phyloP scores from a whole-genome alignment of 2,329 filamentous ascomycete genomes.

The Xylaria sp. region DNA sequence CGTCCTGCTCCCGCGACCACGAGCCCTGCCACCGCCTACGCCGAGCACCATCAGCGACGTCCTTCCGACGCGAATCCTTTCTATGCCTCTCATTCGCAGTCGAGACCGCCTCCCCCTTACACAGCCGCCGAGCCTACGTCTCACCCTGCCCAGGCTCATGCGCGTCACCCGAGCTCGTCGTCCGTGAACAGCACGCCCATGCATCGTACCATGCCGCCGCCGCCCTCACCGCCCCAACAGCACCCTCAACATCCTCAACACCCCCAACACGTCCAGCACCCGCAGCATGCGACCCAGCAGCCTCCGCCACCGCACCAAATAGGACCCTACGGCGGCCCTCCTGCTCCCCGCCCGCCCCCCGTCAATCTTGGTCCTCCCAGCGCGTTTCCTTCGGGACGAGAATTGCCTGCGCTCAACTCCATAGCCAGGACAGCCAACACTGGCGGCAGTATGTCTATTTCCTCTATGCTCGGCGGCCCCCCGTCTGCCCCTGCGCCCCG shows the following conservation, averaged over 20 bases:
- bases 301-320: slow-evolving; percentile 47
- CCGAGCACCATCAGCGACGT: slow-evolving; percentile 47
- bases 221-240: slow-evolving; percentile 45
- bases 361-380: slow-evolving; percentile 48
- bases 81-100: slow-evolving; percentile 49
- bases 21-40: slow-evolving; percentile 43
- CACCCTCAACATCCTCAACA: slow-evolving; percentile 44
- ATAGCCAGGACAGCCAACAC: slow-evolving; percentile 58
- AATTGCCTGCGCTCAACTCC: slow-evolving; percentile 53
- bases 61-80: slow-evolving; percentile 48
- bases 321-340: slow-evolving; percentile 47
- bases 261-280: slow-evolving; percentile 44
- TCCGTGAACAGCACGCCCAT: slow-evolving; percentile 46
- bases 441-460: slow-evolving; percentile 70
- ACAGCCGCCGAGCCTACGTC: slow-evolving; percentile 45
- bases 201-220: slow-evolving; percentile 48
- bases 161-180: slow-evolving; percentile 50
- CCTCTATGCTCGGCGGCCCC: slow-evolving; percentile 68
- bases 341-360: slow-evolving; percentile 46
- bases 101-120: slow-evolving; percentile 46
- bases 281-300: slow-evolving; percentile 43
- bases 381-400: slow-evolving; percentile 48
- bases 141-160: slow-evolving; percentile 47
- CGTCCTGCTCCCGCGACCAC: slow-evolving; percentile 44
- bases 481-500: slow-evolving; percentile 55